phyloP scores from a whole-genome alignment of 2,329 filamentous ascomycete species.

The Fusarium succisae region DNA sequence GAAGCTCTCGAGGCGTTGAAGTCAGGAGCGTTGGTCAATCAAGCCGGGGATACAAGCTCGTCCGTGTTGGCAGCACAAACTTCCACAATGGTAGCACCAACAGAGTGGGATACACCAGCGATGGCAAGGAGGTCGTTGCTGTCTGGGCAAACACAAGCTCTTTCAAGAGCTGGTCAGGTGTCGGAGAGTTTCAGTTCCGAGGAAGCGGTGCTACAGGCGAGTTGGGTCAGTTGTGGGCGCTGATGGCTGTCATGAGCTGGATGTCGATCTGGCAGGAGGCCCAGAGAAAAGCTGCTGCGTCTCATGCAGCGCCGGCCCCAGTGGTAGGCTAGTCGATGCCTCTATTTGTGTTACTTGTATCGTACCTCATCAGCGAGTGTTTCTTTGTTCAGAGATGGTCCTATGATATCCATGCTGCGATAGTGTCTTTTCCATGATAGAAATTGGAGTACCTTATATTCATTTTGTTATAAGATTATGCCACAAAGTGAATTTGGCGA shows the following conservation, averaged over 20 bases:
- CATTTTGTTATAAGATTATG: too few species aligned
- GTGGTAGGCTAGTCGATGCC: not conserved
- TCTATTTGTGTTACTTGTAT: not conserved
- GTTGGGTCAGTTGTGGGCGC: slow-evolving; percentile 35
- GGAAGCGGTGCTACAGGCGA: slow-evolving; percentile 42
- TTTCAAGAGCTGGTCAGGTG: slow-evolving; percentile 20
- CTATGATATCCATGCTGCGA: slow-evolving; percentile 1
- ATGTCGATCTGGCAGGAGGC: slow-evolving; percentile 37
- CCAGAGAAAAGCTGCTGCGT: not conserved
- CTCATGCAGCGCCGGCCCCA: too few species aligned
- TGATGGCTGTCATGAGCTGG: slow-evolving; percentile 43
- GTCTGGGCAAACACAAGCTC: slow-evolving; percentile 32
- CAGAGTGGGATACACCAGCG: slow-evolving; percentile 29
- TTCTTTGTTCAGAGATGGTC: not conserved
- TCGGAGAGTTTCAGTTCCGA: slow-evolving; percentile 40
- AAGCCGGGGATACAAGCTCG: slow-evolving; percentile 37
- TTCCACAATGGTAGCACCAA: not conserved
- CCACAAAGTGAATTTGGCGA: not conserved
- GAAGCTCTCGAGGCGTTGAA: slow-evolving; percentile 32
- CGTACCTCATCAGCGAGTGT: not conserved
- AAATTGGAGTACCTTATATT: not conserved
- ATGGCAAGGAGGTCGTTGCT: slow-evolving; percentile 39
- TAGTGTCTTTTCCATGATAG: not conserved
- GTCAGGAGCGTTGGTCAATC: slow-evolving; percentile 33
- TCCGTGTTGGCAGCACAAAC: slow-evolving; percentile 28